Evolutionary conservation across 2,329 filamentous ascomycete species (phyloP), one percentile per base, ranked within the genome.

Genomic region (Aspergillus quadricinctus): DNA sequence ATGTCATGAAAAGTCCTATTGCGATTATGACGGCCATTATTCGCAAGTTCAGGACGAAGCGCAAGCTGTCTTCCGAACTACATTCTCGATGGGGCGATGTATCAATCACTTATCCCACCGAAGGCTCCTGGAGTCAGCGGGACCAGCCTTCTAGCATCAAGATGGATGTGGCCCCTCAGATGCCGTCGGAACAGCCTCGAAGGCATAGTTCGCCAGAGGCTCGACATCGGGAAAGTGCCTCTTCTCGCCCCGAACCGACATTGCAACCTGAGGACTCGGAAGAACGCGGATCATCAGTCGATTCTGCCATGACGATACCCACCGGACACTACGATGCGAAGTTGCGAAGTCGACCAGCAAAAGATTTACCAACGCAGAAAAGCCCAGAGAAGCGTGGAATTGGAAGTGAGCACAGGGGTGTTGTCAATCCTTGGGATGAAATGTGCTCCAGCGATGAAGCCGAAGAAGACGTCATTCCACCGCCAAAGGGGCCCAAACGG

Each of bases 61-160:
- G 68, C 50, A 67, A 66, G 58, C 59, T 74, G 6, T 71, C 72
- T 3, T 72, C 71, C 1, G 67, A 72, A 31, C 58, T 76, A 40
- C 69, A 76, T 60, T 64, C 71, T 29, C 70, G 73, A 59, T 77
- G 72, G 70, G 75, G 75, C 3, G 75, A 77, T 61, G 61, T 66
- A 40, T 61, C 71, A 17, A 77, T 77, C 59, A 73, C 69, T 25
- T 71, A 70, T 61, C 75, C 75, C 23, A 75, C 66, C 41, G 64
- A 70, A 41, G 74, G 74, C 25, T 75, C 74, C n/a, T 77, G 75
- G 75, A 76, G 69, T 52, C 69, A 75, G 59, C 71, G 69, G 64
- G 69, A 70, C 49, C 69, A 72, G 46, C 53, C 61, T 8, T 57
- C 69, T 14, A 56, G 49, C 29, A 58, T 60, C 40, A 59, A 53